Base-by-base conservation (phyloP, 768 basidiomycete species). In the Rhizopogon rudus region DNA sequence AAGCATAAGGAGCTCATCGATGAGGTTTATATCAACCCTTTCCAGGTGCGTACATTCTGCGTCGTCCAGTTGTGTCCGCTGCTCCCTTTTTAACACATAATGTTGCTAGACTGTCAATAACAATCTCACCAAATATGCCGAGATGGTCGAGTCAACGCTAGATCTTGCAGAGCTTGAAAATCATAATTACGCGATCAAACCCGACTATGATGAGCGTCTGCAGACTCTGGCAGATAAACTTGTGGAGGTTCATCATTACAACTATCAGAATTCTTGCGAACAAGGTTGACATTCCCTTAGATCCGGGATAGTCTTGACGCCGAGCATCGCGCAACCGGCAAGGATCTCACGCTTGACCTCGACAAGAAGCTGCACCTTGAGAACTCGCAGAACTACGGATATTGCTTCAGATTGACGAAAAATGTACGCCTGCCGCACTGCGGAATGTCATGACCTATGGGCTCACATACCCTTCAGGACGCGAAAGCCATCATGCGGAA, bases 321-420 rank as follows among this genome's bases (percentile, higher is more conserved):
- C 12, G 93, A 97, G 65, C 95, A 98, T 68, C 70, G 75, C 6
- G 63, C 75, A 1, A 86, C 84, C 0, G 88, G 88, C 6, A 69
- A 76, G 6, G 89, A 91, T 40, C 76, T 98, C 6, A 81, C 78
- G 8, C 62, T 99, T 9, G 93, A 96, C 14, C 79, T 93, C 2
- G 91, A 97, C 69, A 96, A 96, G 75, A 98, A 98, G 73, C 71
- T 98, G 10, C 97, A 98, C 69, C 75, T 99, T 29, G 97, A 99
- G 73, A 94, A 95, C 62, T 91, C 88, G 52, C 79, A 81, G 54
- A 81, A 84, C 1, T 92, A 96, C 65, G 93, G 94, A 2, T 96
- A 98, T 67, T 94, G 91, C 63, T 91, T 98, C 73, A 75, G 97
- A 28, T 67, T 98, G 43, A 95, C 95, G 1, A 95, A 97, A 66